Evolutionary conservation across 1,139 yeast species (phyloP).

Genomic region (Scheffersomyces parashehatae): DNA sequence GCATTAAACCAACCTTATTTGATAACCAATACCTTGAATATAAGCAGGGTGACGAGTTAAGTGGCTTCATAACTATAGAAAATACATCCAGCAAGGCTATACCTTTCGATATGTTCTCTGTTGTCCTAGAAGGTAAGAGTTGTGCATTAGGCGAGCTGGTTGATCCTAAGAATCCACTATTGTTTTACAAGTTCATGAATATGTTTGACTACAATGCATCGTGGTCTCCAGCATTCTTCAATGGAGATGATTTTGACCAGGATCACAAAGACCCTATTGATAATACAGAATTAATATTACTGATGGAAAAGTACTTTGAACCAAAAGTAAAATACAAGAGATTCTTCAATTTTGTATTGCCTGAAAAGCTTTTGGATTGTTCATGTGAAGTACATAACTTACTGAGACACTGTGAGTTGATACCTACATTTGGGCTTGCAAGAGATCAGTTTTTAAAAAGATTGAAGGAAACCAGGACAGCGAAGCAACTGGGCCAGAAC

Average conservation of each 20-base stretch:
- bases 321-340: constrained; percentile 39
- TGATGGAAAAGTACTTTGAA: constrained; percentile 27
- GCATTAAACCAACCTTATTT: constrained; percentile 14
- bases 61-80: constrained; percentile 51
- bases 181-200: constrained; percentile 24
- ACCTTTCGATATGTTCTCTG: constrained; percentile 58
- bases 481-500: constrained; percentile 3
- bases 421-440: constrained; percentile 36
- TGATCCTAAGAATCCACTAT: constrained; percentile 12
- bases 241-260: constrained; percentile 12
- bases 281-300: constrained; percentile 18
- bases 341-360: constrained; percentile 40
- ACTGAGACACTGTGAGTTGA: constrained; percentile 35
- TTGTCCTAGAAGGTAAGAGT: constrained; percentile 54
- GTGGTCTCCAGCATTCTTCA: constrained; percentile 18
- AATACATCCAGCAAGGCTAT: constrained; percentile 42
- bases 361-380: constrained; percentile 36
- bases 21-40: constrained; percentile 18
- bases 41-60: constrained; percentile 28
- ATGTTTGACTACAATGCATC: constrained; percentile 31
- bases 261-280: constrained; percentile 29
- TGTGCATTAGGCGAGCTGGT: constrained; percentile 11
- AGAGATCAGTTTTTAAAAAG: constrained; percentile 23
- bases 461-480: constrained; percentile 15
- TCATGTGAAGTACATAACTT: constrained; percentile 35